Conservation (phyloP, 306 rosid species). For the Rosa persica region DNA sequence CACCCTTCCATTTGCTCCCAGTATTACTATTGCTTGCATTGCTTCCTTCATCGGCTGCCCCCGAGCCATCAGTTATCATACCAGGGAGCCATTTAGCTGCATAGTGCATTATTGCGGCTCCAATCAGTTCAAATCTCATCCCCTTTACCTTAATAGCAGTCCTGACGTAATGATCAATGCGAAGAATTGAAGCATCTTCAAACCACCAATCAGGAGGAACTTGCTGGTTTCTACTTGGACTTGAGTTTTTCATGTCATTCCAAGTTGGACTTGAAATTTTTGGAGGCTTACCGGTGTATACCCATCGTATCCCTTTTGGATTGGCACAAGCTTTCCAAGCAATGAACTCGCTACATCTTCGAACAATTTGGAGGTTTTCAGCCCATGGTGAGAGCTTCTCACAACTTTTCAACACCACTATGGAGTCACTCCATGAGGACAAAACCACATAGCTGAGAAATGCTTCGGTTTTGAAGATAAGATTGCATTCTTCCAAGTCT, state of each 20-base stretch:
- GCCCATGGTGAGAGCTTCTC: constrained; percentile 98
- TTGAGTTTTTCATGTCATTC: constrained; percentile 76
- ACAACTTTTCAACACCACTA: constrained; percentile 85
- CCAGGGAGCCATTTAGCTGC: constrained; percentile 88
- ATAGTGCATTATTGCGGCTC: constrained; percentile 82
- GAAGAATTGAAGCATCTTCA: constrained; percentile 83
- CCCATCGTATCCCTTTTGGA: constrained; percentile 94
- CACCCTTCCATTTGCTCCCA: constrained; percentile 63
- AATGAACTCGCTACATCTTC: constrained; percentile 93
- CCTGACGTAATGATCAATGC: constrained; percentile 94
- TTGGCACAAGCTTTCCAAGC: constrained; percentile 99
- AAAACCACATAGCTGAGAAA: constrained; percentile 94
- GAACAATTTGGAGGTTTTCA: constrained; percentile 86
- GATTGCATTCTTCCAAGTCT: constrained; percentile 94
- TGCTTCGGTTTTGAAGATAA: constrained; percentile 96
- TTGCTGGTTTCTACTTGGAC: constrained; percentile 73
- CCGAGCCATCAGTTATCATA: constrained; percentile 39
- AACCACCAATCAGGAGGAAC: constrained; percentile 99
- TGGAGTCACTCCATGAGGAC: constrained; percentile 97
- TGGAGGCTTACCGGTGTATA: constrained; percentile 71
- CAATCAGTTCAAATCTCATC: constrained; percentile 78
- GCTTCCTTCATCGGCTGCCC: constrained; percentile 57
- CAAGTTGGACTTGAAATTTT: constrained; percentile 75
- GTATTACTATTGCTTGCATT: constrained; percentile 32
- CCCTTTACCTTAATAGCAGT: constrained; percentile 97